Percentiles rank a stretch among this genome's conserved stretches.
phyloP scores from a whole-genome alignment of 495 filamentous ascomycete species.

The Thermochaetoides thermophila region DNA sequence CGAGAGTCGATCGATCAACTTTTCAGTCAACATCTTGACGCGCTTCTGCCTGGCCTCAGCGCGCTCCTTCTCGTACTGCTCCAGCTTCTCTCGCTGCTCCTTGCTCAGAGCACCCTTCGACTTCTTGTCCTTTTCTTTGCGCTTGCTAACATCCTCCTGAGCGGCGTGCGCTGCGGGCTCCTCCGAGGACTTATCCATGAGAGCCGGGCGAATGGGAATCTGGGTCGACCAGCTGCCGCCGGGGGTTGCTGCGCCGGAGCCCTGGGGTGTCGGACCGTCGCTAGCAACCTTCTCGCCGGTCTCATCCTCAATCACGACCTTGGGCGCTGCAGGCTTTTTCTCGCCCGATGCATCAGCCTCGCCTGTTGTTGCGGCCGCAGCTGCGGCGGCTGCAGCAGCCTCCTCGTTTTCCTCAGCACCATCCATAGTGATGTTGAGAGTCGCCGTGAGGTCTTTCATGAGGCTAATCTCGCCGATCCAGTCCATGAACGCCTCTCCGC shows the following conservation, averaged over 20 bases:
- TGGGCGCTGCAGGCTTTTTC: slow-evolving; percentile 12
- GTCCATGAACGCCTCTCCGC: slow-evolving; percentile 87
- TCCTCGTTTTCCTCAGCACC: slow-evolving; percentile 51
- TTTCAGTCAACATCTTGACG: slow-evolving; percentile 65
- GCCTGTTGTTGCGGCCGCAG: slow-evolving; percentile 37
- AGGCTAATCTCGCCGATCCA: slow-evolving; percentile 83
- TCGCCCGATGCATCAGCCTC: slow-evolving; percentile 34
- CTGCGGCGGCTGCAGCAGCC: slow-evolving; percentile 16
- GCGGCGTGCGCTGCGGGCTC: slow-evolving; percentile 61
- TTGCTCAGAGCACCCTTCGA: slow-evolving; percentile 72
- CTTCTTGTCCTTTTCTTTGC: slow-evolving; percentile 57
- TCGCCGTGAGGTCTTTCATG: slow-evolving; percentile 80
- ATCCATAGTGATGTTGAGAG: slow-evolving; percentile 79
- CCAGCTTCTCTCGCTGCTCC: slow-evolving; percentile 82
- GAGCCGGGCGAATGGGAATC: slow-evolving; percentile 61
- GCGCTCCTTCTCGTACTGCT: slow-evolving; percentile 77
- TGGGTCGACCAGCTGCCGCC: slow-evolving; percentile 33
- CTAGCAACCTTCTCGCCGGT: slow-evolving; percentile 4
- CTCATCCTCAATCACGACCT: slow-evolving; percentile 33
- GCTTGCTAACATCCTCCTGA: slow-evolving; percentile 51
- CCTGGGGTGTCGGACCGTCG: slow-evolving; percentile 20
- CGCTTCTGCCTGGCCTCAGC: slow-evolving; percentile 76
- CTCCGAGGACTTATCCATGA: slow-evolving; percentile 82
- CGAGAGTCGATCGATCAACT: slow-evolving; percentile 78
- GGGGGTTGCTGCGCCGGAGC: slow-evolving; percentile 46